Conservation (phyloP, 805 yeast genomes). For the Candida ponderosae region DNA sequence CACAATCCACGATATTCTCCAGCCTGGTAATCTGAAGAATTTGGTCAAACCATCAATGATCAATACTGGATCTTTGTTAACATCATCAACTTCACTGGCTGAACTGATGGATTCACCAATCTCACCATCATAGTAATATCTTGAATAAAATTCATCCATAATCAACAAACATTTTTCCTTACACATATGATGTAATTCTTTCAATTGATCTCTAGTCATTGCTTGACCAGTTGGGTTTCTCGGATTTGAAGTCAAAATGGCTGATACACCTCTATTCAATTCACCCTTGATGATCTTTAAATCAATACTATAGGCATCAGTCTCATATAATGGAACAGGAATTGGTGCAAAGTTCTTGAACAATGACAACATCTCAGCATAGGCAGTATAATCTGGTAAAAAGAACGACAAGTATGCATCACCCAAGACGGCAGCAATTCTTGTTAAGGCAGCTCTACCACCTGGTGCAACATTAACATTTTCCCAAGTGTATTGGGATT, state of each 20-base stretch:
- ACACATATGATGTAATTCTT: conserved; percentile 43
- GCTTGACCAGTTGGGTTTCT: conserved; percentile 56
- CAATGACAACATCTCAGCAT: conserved; percentile 55
- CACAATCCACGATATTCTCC: conserved; percentile 57
- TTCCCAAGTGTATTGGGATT: conserved; percentile 49
- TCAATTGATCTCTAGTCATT: conserved; percentile 38
- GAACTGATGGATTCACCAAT: conserved; percentile 44
- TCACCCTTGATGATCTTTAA: conserved; percentile 44
- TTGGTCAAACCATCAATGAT: conserved; percentile 55
- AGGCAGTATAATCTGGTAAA: conserved; percentile 58
- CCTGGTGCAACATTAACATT: conserved; percentile 61
- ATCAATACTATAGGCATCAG: conserved; percentile 49
- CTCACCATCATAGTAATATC: conserved; percentile 49
- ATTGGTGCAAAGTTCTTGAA: conserved; percentile 57
- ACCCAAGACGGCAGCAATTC: conserved; percentile 52
- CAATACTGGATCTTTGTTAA: conserved; percentile 49
- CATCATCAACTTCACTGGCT: conserved; percentile 45
- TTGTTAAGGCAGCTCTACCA: conserved; percentile 54
- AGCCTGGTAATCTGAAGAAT: conserved; percentile 55
- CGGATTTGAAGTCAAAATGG: conserved; percentile 51
- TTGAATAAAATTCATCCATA: conserved; percentile 58
- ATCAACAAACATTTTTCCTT: conserved; percentile 43
- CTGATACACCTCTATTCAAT: conserved; percentile 49
- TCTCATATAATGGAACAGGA: conserved; percentile 52
- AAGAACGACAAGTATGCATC: conserved; percentile 55